Conservation (phyloP, 768 basidiomycete species). For the Boletus rubescentipes region DNA sequence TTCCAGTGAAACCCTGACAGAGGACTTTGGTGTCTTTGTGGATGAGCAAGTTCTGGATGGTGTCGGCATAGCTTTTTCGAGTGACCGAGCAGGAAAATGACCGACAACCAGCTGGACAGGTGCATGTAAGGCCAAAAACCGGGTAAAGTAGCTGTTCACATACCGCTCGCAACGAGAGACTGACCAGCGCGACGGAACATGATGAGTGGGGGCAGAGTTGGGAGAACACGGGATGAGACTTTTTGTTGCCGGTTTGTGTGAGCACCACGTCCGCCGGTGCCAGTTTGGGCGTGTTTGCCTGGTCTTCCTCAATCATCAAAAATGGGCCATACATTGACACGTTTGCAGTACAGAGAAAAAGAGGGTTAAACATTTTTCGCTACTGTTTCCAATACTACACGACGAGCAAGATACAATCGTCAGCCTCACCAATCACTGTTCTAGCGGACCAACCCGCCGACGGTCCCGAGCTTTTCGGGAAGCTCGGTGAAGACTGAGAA, state of each 20-base stretch:
- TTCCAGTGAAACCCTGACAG: slow-evolving; percentile 94
- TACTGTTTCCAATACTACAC: slow-evolving; percentile 17
- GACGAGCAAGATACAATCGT: background rate
- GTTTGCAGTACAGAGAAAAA: slow-evolving; percentile 1
- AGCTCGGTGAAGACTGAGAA: slow-evolving; percentile 67
- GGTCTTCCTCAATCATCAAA: background rate
- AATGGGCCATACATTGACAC: background rate
- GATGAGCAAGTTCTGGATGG: slow-evolving; percentile 88
- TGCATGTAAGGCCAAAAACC: background rate
- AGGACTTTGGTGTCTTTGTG: slow-evolving; percentile 92
- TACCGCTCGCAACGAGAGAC: slow-evolving; percentile 54
- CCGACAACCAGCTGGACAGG: slow-evolving; percentile 60
- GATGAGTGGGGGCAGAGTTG: slow-evolving; percentile 13
- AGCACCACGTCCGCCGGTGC: slow-evolving; percentile 20
- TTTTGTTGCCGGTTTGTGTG: slow-evolving; percentile 12
- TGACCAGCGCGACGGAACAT: slow-evolving; percentile 65
- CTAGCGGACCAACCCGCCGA: slow-evolving; percentile 36
- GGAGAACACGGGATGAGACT: slow-evolving; percentile 6
- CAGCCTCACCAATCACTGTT: slow-evolving; percentile 20
- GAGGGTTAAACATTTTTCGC: slow-evolving; percentile 15
- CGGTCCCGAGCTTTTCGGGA: slow-evolving; percentile 75
- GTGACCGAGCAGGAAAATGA: slow-evolving; percentile 77
- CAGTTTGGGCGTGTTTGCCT: slow-evolving; percentile 29
- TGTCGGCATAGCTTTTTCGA: slow-evolving; percentile 81
- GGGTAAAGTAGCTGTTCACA: slow-evolving; percentile 13